Evolutionary conservation across 73 alveolate genomes (phyloP).

Genomic region (Tetrahymena thermophila): DNA sequence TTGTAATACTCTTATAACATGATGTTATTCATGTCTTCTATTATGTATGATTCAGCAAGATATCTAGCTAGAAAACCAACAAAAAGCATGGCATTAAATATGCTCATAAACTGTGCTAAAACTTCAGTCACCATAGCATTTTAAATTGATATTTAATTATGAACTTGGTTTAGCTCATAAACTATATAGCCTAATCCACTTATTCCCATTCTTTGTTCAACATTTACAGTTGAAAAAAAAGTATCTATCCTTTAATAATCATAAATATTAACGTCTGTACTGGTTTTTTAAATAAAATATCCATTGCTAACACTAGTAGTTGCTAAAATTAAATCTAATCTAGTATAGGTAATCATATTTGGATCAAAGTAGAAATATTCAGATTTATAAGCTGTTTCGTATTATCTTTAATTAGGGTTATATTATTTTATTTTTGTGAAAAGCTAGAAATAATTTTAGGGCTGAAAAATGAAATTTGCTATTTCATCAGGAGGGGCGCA

Average conservation of each 20-base stretch:
- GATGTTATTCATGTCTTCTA: not conserved
- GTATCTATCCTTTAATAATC: not conserved
- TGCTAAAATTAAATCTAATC: not conserved
- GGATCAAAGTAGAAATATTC: not conserved
- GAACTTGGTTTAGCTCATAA: not conserved
- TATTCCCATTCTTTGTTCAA: not conserved
- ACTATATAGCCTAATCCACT: not conserved
- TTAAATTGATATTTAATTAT: not conserved
- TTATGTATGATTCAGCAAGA: not conserved
- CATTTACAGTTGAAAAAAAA: not conserved
- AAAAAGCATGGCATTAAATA: not conserved
- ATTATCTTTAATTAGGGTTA: not conserved
- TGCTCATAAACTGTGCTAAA: not conserved
- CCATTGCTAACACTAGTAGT: not conserved
- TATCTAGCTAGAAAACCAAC: not conserved
- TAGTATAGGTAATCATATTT: not conserved
- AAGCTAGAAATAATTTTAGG: not conserved
- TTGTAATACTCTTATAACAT: not conserved
- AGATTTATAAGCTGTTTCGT: not conserved
- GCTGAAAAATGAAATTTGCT: not conserved
- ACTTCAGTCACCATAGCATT: not conserved
- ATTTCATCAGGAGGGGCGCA: not conserved
- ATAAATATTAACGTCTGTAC: not conserved
- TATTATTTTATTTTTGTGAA: not conserved
- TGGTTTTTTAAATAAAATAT: not conserved